Evolutionary conservation across 2,329 filamentous ascomycete genomes (phyloP).

Genomic region (Alternaria sp.): DNA sequence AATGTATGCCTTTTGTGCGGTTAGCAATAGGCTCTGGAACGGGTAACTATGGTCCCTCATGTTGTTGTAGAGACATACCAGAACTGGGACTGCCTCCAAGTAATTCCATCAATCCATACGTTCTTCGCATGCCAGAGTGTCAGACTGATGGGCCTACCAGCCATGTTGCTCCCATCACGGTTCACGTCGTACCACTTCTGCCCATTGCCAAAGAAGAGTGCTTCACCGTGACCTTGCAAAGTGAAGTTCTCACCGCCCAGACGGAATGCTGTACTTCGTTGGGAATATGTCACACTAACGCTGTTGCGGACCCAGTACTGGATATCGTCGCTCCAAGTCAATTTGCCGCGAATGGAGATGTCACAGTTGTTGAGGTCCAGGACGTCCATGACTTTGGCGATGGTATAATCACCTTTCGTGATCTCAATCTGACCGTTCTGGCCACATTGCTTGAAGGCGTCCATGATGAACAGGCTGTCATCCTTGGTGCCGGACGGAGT

Average conservation of each 20-base stretch:
- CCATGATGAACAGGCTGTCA: constrained; percentile 31
- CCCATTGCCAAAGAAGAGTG: constrained; percentile 37
- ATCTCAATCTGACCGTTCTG: constrained; percentile 36
- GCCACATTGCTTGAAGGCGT: constrained; percentile 37
- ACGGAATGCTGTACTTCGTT: constrained; percentile 29
- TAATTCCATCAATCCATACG: constrained; percentile 52
- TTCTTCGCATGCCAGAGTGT: constrained; percentile 57
- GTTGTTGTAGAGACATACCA: constrained; percentile 41
- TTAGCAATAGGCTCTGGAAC: neutral
- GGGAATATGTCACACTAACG: constrained; percentile 30
- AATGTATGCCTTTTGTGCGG: constrained; percentile 47
- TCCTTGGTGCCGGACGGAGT: constrained; percentile 30
- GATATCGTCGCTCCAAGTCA: constrained; percentile 37
- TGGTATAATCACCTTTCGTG: constrained; percentile 29
- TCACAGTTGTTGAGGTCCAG: constrained; percentile 34
- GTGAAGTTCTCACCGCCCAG: constrained; percentile 34
- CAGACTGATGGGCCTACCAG: constrained; percentile 54
- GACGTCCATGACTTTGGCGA: constrained; percentile 38
- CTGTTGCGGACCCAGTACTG: constrained; percentile 33
- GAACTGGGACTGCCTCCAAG: constrained; percentile 56
- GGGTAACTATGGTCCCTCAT: neutral
- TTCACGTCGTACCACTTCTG: constrained; percentile 51
- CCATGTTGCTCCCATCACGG: constrained; percentile 49
- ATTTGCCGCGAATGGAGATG: constrained; percentile 32
- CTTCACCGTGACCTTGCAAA: constrained; percentile 30